These are phyloP conservation scores for Penicillium sp. DNA, from an alignment of 2,329 filamentous ascomycete species.

Conservation along the genomic window DNA sequence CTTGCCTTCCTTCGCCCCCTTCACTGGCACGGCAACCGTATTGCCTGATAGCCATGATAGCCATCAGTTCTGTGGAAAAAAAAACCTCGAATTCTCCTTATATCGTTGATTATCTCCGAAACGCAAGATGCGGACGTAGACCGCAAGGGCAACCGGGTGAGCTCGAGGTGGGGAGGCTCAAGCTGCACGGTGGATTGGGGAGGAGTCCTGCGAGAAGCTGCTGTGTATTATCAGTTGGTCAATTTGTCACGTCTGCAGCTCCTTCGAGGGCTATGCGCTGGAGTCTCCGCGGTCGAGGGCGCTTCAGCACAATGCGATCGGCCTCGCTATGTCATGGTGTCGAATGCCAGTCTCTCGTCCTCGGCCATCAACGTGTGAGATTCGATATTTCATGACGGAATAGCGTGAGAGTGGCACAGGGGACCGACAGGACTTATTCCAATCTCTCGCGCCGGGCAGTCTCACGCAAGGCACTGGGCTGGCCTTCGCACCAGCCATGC, in stretches of 20 bases:
- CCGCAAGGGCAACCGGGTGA: conserved; percentile 1
- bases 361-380: background rate
- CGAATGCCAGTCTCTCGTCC: background rate
- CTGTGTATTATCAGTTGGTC: background rate
- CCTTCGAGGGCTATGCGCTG: background rate
- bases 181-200: background rate
- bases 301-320: background rate
- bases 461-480: conserved; percentile 7
- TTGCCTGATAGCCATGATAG: background rate
- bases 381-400: background rate
- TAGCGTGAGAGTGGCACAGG: background rate
- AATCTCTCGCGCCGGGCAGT: conserved; percentile 6
- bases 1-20: background rate
- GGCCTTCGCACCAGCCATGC: conserved; percentile 6
- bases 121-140: conserved; percentile 1
- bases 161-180: conserved; percentile 3
- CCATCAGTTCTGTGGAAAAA: background rate
- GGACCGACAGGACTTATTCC: background rate
- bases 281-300: background rate
- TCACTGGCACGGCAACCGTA: conserved; percentile 5
- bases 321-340: background rate
- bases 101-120: background rate
- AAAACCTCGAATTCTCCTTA: background rate
- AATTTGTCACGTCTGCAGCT: background rate
- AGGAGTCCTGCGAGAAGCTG: background rate